Evolutionary conservation across 1,139 yeast species (phyloP).

Genomic region (Debaryomyces singareniensis): DNA sequence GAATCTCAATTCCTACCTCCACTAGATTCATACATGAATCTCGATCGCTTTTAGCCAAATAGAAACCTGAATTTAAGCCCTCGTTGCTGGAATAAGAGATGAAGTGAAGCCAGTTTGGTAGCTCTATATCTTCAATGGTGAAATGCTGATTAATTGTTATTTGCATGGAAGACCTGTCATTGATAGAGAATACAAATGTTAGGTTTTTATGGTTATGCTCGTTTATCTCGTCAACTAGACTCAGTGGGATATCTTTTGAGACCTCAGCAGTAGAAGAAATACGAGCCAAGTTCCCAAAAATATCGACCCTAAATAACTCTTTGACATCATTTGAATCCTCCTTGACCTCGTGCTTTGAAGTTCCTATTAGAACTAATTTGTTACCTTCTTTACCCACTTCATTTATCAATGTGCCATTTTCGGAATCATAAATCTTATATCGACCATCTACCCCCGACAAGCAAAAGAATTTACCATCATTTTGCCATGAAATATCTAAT

Average conservation of each 20-base stretch:
- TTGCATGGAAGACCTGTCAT: constrained; percentile 14
- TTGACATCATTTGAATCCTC: constrained; percentile 4
- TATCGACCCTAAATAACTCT: constrained; percentile 18
- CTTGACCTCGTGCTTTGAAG: constrained; percentile 11
- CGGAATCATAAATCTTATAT: constrained; percentile 44
- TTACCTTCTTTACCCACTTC: constrained; percentile 12
- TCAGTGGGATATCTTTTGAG: neutral
- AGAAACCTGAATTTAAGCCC: constrained; percentile 25
- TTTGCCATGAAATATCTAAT: constrained; percentile 27
- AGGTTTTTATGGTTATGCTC: constrained; percentile 6
- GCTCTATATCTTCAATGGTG: constrained; percentile 16
- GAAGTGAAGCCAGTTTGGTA: constrained; percentile 10
- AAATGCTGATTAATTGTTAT: constrained; percentile 28
- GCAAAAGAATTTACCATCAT: constrained; percentile 36
- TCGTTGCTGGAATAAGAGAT: constrained; percentile 13
- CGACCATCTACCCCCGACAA: constrained; percentile 39
- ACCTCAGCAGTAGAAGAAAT: constrained; percentile 6
- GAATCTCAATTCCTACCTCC: constrained; percentile 6
- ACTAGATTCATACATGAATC: constrained; percentile 9
- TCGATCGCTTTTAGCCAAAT: constrained; percentile 14
- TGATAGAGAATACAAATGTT: constrained; percentile 22
- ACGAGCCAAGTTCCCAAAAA: constrained; percentile 23
- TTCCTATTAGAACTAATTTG: constrained; percentile 18
- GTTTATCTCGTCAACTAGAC: constrained; percentile 6
- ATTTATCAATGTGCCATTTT: constrained; percentile 37